Evolutionary conservation across 192 early-diverging fungal species (phyloP), one percentile per base, ranked within the genome.

Genomic region (Coemansia sp.): DNA sequence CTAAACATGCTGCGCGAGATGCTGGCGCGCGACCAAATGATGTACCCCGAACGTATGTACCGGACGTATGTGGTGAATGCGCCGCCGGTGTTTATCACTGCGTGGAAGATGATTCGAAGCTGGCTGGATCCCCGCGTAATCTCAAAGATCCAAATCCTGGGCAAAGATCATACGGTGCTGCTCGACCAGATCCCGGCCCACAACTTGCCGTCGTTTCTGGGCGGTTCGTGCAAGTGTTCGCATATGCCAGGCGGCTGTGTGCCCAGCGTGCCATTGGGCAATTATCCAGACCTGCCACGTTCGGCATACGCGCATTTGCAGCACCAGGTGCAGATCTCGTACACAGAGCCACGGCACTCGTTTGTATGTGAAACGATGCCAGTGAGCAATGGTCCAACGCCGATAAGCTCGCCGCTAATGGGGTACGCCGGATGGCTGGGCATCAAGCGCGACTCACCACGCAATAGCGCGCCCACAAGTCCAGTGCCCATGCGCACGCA

Each of bases 31-130:
- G 93, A 95, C 66, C 93, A 96, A 68, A 89, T 93, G 59, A 90
- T 93, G 67, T 98, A 98, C 64, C 96, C 96, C 12, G 96, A 97
- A 73, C 91, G 89, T 72, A 83, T 97, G 59, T 88, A 90, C 66
- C 92, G 89, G 64, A 90, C 96, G 57, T 97, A 88, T 61, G 85
- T 98, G 36, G 92, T 98, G 69, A 98, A 98, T 74, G 89, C 92
- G 54, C 96, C 96, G 4, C 86, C 82, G 58, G 86, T 94, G 47
- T 98, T 98, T 84, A 83, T 89, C 42, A 86, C 83, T 24, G 86
- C 87, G n/a, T 92, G 90, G 87, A 87, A 85, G 21, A 77, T 91
- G 51, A 85, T 89, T 52, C 90, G 86, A 62, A 84, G 75, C 55
- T 91, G 88, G 86, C 76, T 92, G 51, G 91, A 92, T 58, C 89